A percentile compares a stretch with the other conserved stretches of the same genome.
Evolutionary conservation across 345 rosid genomes (phyloP).

Genomic region (Euphorbia tirucalli): DNA sequence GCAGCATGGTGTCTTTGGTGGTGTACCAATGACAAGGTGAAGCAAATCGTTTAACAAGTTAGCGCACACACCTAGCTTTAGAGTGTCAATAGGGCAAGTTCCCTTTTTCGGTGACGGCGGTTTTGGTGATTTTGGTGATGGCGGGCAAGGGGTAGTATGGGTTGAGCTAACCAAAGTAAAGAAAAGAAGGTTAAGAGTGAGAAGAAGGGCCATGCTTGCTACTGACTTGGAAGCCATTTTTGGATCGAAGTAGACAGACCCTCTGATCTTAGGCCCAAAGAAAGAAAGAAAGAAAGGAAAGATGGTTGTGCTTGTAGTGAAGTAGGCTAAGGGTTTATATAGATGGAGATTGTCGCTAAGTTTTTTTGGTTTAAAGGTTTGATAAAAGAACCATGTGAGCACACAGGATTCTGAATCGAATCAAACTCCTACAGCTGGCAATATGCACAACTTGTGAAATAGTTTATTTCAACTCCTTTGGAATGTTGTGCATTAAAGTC

Average conservation of each 20-base stretch:
- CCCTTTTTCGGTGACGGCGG: not conserved
- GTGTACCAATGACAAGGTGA: slow-evolving; percentile 4
- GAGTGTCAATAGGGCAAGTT: slow-evolving; percentile 15
- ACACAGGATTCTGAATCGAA: slow-evolving; percentile 3
- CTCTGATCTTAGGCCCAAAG: not conserved
- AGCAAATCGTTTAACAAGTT: not conserved
- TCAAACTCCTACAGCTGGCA: slow-evolving; percentile 18
- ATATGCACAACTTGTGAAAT: slow-evolving; percentile 18
- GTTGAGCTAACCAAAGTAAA: slow-evolving; percentile 15
- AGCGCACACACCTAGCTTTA: slow-evolving; percentile 23
- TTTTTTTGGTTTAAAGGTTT: not conserved
- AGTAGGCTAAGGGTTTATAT: not conserved
- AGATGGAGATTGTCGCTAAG: not conserved
- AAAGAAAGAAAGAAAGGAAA: not conserved
- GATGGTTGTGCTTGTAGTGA: not conserved
- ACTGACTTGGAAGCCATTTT: slow-evolving; percentile 18
- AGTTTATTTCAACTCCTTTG: slow-evolving; percentile 1
- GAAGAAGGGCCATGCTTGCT: slow-evolving; percentile 16
- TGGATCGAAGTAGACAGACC: not conserved
- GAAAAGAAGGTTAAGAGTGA: slow-evolving; percentile 17
- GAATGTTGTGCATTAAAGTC: slow-evolving; percentile 5
- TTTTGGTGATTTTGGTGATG: slow-evolving; percentile 13
- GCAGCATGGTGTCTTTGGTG: slow-evolving; percentile 19
- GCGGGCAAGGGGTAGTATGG: slow-evolving; percentile 6
- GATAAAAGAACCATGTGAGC: slow-evolving; percentile 17